Evolutionary conservation across 768 basidiomycete genomes (phyloP), one percentile per base, ranked within the genome.

Genomic region (Leccinum ochraceum): DNA sequence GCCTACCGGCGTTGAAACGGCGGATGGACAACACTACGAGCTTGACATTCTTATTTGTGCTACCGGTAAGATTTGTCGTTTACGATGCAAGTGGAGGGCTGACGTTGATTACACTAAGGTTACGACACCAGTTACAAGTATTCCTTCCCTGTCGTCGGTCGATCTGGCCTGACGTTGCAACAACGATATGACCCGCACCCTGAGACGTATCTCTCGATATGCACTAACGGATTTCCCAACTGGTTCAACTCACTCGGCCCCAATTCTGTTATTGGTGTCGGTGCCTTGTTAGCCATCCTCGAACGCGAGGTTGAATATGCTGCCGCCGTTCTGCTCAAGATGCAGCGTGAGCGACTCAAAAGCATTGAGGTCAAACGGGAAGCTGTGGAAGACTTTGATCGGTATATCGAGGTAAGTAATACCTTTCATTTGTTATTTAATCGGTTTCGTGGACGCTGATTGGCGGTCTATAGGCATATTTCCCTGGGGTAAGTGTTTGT

Each of bases 211-310:
- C 77, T 89, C 6, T 77, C 82, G 7, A 67, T 88, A 34, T 80
- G 82, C 22, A 79, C 84, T 20, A 83, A 86, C 52, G 85, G 83
- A 8, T 88, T 88, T 72, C 88, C 88, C n/a, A 89, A 87, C 71
- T 83, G 81, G 80, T 88, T 88, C 76, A 76, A 80, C 57, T 67
- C 75, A 20, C 66, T 83, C 10, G 86, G 87, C 0, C 86, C 87
- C 2, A 87, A 86, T 67, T 76, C 83, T 1, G 78, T 65, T 8
- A 79, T 86, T 16, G 84, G 83, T 3, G 76, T 81, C 0, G 85
- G 86, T 0, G 83, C 82, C 16, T 69, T 88, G n/a, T 67, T 87
- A 3, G 69, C 83, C 22, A 42, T 88, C 0, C 76, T 85, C 37
- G 86, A 88, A 69, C 73, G 78, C 13, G 80, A 86, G 63, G 79